A percentile compares a stretch with the other conserved stretches of the same genome.
phyloP scores from a whole-genome alignment of 2,329 filamentous ascomycete genomes.

The Phyllosticta citriasiana region DNA sequence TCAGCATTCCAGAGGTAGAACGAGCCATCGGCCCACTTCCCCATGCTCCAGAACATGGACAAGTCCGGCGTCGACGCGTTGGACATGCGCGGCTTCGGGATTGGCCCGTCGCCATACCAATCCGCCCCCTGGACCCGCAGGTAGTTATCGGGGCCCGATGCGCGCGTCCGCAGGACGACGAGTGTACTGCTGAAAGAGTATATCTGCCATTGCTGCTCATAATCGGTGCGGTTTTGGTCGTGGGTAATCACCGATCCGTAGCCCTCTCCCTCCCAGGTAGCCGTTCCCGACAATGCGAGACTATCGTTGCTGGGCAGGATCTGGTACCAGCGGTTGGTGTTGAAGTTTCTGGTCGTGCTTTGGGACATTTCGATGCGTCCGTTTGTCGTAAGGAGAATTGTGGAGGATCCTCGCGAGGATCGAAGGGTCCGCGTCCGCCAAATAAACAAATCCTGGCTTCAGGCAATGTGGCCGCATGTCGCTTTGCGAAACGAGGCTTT shows the following conservation, averaged over 20 bases:
- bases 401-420: not conserved
- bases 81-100: slow-evolving; percentile 4
- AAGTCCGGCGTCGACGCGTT: not conserved
- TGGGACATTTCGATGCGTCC: not conserved
- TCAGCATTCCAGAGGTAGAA: slow-evolving; percentile 8
- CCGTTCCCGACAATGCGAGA: not conserved
- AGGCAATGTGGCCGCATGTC: not conserved
- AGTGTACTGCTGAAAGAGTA: not conserved
- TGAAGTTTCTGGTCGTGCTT: not conserved
- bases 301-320: not conserved
- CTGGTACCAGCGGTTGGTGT: slow-evolving; percentile 10
- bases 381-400: too few relatives aligned
- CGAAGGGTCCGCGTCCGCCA: not conserved
- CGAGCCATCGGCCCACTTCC: slow-evolving; percentile 2
- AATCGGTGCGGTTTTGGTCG: slow-evolving; percentile 1
- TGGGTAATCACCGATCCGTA: slow-evolving; percentile 3
- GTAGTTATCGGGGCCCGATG: slow-evolving; percentile 6
- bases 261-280: not conserved
- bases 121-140: not conserved
- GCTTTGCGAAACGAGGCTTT: not conserved
- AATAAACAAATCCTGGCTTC: not conserved
- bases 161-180: slow-evolving; percentile 7
- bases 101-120: not conserved
- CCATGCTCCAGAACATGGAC: slow-evolving; percentile 8
- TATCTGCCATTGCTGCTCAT: slow-evolving; percentile 10